These are phyloP conservation scores for Fusarium humuli DNA, from an alignment of 2,329 filamentous ascomycete genomes.

Conservation along the genomic window DNA sequence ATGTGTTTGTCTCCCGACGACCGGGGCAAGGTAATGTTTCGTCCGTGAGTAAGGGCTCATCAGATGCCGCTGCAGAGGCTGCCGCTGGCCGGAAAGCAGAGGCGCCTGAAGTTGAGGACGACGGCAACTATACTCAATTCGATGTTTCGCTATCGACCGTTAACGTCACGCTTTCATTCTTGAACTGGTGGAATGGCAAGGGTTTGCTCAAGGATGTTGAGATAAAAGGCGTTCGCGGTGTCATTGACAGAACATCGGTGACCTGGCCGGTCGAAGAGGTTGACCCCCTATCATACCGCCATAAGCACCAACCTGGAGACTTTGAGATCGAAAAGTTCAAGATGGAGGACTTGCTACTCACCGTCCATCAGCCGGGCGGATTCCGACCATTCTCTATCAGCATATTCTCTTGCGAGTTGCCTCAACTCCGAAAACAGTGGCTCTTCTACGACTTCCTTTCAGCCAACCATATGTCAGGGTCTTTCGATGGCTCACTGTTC, in stretches of 20 bases:
- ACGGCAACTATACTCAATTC: constrained; percentile 98
- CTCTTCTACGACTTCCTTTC: constrained; percentile 97
- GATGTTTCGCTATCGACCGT: constrained; percentile 95
- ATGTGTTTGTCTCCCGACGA: constrained; percentile 92
- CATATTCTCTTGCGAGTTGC: constrained; percentile 95
- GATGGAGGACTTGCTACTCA: constrained; percentile 91
- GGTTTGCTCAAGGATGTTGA: constrained; percentile 92
- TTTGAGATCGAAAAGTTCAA: constrained; percentile 98
- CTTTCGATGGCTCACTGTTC: constrained; percentile 94
- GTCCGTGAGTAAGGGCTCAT: constrained; percentile 92
- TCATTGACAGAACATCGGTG: constrained; percentile 90
- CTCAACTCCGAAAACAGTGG: constrained; percentile 93
- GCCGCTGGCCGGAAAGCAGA: constrained; percentile 74
- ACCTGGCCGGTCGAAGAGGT: constrained; percentile 71
- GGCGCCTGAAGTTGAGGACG: constrained; percentile 67
- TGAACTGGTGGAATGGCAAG: constrained; percentile 99
- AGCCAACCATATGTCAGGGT: constrained; percentile 95
- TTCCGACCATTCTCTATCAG: constrained; percentile 97
- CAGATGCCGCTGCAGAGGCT: constrained; percentile 85
- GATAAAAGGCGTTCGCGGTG: constrained; percentile 90
- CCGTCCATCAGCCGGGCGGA: constrained; percentile 86
- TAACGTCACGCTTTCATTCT: constrained; percentile 94
- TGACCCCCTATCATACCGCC: constrained; percentile 88
- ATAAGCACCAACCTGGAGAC: constrained; percentile 89
- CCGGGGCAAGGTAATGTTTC: constrained; percentile 80